Evolutionary conservation across 148 eudicot genomes (phyloP).

Genomic region (Rhododendron mucronatum): DNA sequence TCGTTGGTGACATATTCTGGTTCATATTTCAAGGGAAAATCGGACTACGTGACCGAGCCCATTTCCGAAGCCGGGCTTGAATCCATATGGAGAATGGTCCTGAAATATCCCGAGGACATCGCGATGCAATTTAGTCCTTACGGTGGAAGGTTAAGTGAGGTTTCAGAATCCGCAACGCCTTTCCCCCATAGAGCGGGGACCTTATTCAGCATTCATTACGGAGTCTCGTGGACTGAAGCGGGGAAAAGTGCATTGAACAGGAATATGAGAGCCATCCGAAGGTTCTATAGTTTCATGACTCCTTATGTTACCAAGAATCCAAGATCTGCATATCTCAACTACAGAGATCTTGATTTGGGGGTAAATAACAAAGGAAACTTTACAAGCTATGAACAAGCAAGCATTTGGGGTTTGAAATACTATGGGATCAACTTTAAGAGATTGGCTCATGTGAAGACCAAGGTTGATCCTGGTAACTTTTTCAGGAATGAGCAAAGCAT

Average conservation of each 20-base stretch:
- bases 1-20: neutral
- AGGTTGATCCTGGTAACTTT: neutral
- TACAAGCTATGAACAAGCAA: too few species aligned
- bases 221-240: neutral
- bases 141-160: conserved; percentile 1
- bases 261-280: neutral
- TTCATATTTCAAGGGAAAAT: too few species aligned
- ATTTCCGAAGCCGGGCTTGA: neutral
- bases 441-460: neutral
- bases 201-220: neutral
- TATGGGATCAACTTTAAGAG: neutral
- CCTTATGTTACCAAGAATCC: conserved; percentile 8
- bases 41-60: neutral
- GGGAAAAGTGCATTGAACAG: neutral
- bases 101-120: neutral
- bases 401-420: neutral
- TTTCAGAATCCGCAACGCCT: neutral
- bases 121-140: neutral
- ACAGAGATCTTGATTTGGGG: conserved; percentile 7
- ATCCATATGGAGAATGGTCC: too few species aligned
- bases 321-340: conserved; percentile 3
- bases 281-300: neutral
- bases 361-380: too few species aligned
- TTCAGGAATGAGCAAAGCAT: conserved; percentile 4
- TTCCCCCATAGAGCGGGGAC: neutral